Base-by-base conservation (phyloP, 176 grass and related monocot genomes). In the Stipa capillata region DNA sequence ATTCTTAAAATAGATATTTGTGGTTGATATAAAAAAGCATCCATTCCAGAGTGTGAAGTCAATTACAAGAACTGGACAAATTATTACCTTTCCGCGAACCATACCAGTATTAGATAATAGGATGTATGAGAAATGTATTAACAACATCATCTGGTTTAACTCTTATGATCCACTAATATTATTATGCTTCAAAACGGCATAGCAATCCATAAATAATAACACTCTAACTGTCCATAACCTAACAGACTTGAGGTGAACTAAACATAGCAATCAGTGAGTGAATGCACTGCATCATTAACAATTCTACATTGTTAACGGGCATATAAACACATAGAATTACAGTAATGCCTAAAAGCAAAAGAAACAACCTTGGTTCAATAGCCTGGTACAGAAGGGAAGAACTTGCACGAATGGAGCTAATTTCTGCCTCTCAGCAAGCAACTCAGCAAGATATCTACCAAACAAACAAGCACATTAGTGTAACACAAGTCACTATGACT, bases 391-490 rank as follows among this genome's bases (percentile, higher is more conserved):
- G 85, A 91, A 93, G 41, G 97, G 97, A 81, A 99, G 90, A 50
- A 99, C 92, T 99, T 95, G 92, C 67, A 99, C 75, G 52, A 99
- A 99, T 82, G 97, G 97, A 49, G 80, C 90, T 83, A 99, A 73
- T 83, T 99, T 99, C 79, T 99, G 92, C 86, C 92, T 99, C 91
- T 99, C 97, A 31, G 90, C 92, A 66, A 99, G 85, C 79, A 99
- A 73, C 72, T 99, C 97, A 58, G 97, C 81, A 84, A 99, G 82
- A 93, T 93, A 99, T 87, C 97, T 99, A 82, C 67, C 27, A 85
- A 76, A 87, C 63, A 65, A 76, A 41, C 51, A 66, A 66, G 37
- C 45, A 11, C 37, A 45, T 89, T 61, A 89, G 77, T 36, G 40
- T 53, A 45, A 64, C 24, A 77, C 20, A 49, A 45, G 57, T 6